phyloP scores from a whole-genome alignment of 306 rosid genomes.

The Pyrus pyrifolia region DNA sequence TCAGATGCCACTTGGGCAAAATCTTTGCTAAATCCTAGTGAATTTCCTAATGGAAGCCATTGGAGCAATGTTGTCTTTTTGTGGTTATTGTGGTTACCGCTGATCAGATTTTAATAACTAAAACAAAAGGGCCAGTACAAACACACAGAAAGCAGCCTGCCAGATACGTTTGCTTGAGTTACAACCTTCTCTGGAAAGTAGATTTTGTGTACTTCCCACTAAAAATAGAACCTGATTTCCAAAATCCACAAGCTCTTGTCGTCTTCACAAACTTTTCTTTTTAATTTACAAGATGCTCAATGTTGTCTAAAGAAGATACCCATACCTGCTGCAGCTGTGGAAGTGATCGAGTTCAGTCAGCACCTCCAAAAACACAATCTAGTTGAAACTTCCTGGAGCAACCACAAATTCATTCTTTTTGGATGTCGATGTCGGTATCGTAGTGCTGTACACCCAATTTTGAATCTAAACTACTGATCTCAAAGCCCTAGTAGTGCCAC shows the following conservation, averaged over 20 bases:
- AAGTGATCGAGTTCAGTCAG: neutral
- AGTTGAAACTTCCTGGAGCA: neutral
- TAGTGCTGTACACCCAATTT: slow-evolving; percentile 8
- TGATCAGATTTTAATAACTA: neutral
- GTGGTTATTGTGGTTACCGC: neutral
- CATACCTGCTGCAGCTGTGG: neutral
- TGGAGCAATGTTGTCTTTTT: neutral
- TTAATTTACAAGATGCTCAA: slow-evolving; percentile 16
- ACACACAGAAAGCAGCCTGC: neutral
- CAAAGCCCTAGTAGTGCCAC: neutral
- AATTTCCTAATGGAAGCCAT: neutral
- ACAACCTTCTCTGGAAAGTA: neutral
- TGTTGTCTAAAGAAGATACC: slow-evolving; percentile 23
- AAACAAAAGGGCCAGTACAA: neutral
- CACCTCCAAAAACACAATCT: neutral
- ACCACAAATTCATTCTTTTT: neutral
- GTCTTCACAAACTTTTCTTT: neutral
- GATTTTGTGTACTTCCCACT: slow-evolving; percentile 16
- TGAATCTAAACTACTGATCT: neutral
- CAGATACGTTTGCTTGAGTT: neutral
- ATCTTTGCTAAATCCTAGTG: neutral
- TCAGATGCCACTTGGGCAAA: neutral
- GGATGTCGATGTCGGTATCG: neutral
- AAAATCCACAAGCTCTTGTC: neutral
- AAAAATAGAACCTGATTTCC: slow-evolving; percentile 21